Conservation (phyloP, 257 asterid genomes). For the Solanum sparsipilum region DNA sequence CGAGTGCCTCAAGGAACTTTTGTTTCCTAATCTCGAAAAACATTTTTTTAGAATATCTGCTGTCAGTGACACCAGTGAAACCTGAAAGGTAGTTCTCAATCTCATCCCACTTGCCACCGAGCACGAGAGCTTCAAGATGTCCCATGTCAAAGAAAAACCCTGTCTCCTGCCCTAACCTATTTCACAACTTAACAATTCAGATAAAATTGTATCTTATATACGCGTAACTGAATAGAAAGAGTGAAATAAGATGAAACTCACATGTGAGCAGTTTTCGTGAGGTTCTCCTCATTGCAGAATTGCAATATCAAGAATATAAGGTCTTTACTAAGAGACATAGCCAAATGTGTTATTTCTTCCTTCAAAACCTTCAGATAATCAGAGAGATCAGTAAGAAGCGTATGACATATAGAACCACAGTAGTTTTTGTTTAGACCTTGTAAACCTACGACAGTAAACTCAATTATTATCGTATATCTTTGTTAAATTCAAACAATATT, state of each 20-base stretch:
- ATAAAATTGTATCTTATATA: neutral
- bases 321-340: slow-evolving; percentile 44
- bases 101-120: slow-evolving; percentile 45
- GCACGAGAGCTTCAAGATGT: slow-evolving; percentile 43
- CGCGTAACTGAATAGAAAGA: neutral
- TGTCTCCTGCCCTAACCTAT: slow-evolving; percentile 72
- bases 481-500: neutral
- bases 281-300: slow-evolving; percentile 61
- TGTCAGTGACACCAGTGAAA: slow-evolving; percentile 38
- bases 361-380: slow-evolving; percentile 1
- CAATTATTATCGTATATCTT: neutral
- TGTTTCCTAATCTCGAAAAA: slow-evolving; percentile 74
- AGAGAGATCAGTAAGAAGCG: neutral
- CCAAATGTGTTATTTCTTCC: neutral
- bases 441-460: neutral
- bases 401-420: neutral
- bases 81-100: slow-evolving; percentile 51
- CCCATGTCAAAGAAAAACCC: slow-evolving; percentile 52
- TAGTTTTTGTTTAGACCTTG: neutral
- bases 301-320: slow-evolving; percentile 59
- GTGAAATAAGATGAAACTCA: slow-evolving; percentile 15
- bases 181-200: neutral
- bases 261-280: slow-evolving; percentile 55
- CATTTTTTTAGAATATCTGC: slow-evolving; percentile 47
- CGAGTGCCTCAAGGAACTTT: slow-evolving; percentile 70